Percentiles rank a stretch among this genome's conserved stretches.
These are phyloP conservation scores for Orobanche coerulescens DNA, from an alignment of 257 asterid genomes.

Conservation along the genomic window DNA sequence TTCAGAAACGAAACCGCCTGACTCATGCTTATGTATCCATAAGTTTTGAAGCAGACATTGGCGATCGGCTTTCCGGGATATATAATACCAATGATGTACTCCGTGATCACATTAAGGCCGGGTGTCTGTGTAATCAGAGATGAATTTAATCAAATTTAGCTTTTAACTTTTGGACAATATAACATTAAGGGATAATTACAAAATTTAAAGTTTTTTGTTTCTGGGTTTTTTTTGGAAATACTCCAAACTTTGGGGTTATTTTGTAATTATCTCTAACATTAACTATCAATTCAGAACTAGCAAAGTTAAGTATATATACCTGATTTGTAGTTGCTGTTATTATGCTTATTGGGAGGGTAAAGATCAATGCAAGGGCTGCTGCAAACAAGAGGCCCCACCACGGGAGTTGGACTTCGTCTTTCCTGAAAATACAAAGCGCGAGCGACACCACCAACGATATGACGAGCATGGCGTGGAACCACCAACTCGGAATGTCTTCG, in stretches of 20 bases:
- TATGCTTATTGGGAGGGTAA: no score
- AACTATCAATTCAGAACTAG: no score
- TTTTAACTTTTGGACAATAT: not conserved
- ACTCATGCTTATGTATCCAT: constrained; percentile 58
- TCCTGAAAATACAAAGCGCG: constrained; percentile 46
- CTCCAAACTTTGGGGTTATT: no score
- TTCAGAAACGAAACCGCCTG: constrained; percentile 53
- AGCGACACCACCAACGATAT: constrained; percentile 42
- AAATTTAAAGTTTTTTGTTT: no score
- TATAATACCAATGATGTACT: not conserved
- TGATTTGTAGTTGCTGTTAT: no score
- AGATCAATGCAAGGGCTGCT: constrained; percentile 32
- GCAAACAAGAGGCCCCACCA: constrained; percentile 78
- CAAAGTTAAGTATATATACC: no score
- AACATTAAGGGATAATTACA: no score
- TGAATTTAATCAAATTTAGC: not conserved
- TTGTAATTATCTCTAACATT: no score
- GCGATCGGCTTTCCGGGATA: not conserved
- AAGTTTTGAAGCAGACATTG: constrained; percentile 27
- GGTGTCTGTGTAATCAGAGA: not conserved
- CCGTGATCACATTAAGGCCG: not conserved
- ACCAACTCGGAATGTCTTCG: constrained; percentile 63
- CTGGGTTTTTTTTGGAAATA: no score
- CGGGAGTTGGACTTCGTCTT: constrained; percentile 58
- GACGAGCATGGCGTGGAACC: constrained; percentile 42